These are phyloP conservation scores for Saccharum spontaneum DNA, from an alignment of 176 grass and related monocot genomes.

Conservation along the genomic window DNA sequence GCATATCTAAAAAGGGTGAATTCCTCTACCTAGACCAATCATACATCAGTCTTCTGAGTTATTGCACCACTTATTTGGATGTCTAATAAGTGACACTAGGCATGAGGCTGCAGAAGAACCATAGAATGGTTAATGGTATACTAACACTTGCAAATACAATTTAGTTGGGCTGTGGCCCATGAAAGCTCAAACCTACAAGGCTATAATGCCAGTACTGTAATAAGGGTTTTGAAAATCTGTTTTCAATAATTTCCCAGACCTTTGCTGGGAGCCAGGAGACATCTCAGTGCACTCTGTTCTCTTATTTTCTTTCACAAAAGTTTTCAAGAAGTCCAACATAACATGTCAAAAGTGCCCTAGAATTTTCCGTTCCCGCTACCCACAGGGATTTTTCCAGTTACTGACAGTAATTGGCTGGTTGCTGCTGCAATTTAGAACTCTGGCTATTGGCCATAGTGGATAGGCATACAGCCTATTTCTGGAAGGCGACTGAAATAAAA, in stretches of 20 bases:
- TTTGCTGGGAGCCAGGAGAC: neutral
- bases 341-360: neutral
- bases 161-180: neutral
- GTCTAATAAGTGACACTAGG: neutral
- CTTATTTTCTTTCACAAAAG: constrained; percentile 1
- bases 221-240: neutral
- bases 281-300: neutral
- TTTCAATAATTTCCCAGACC: neutral
- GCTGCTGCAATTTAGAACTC: constrained; percentile 3
- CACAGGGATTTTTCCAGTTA: neutral
- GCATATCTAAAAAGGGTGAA: neutral
- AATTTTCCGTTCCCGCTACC: neutral
- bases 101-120: neutral
- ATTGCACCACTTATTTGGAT: constrained; percentile 11
- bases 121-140: neutral
- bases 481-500: neutral
- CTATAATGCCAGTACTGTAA: neutral
- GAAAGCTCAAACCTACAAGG: neutral
- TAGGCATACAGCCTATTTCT: neutral
- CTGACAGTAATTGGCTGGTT: neutral
- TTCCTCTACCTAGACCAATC: constrained; percentile 4
- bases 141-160: neutral
- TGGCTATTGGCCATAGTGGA: neutral
- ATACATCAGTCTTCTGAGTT: constrained; percentile 10
- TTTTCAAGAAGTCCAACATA: neutral